Evolutionary conservation across 2,329 filamentous ascomycete genomes (phyloP).

Genomic region (Microdochium nivale): DNA sequence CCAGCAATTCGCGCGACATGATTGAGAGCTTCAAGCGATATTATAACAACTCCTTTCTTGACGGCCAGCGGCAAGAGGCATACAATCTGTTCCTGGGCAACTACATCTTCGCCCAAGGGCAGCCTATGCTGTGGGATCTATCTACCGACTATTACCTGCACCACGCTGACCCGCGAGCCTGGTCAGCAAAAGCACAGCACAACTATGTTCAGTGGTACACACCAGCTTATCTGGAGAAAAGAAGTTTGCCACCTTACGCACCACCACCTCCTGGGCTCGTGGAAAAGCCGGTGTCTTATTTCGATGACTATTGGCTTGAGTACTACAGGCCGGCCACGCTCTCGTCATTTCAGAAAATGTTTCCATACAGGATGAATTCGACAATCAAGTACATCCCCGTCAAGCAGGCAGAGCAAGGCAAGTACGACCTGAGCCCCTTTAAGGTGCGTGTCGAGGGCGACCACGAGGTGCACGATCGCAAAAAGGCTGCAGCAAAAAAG

Average conservation of each 20-base stretch:
- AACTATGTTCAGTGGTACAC: slow-evolving; percentile 91
- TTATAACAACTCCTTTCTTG: slow-evolving; percentile 97
- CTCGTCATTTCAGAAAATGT: slow-evolving; percentile 87
- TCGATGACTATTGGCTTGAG: slow-evolving; percentile 95
- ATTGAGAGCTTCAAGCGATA: slow-evolving; percentile 98
- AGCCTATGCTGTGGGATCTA: slow-evolving; percentile 96
- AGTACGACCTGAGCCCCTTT: slow-evolving; percentile 84
- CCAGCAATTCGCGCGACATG: slow-evolving; percentile 94
- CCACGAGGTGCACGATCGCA: slow-evolving; percentile 51
- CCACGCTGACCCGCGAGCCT: slow-evolving; percentile 71
- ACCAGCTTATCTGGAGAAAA: slow-evolving; percentile 58
- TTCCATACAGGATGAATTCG: slow-evolving; percentile 85
- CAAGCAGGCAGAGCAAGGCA: slow-evolving; percentile 61
- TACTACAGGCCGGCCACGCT: slow-evolving; percentile 86
- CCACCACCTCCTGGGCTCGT: slow-evolving; percentile 25
- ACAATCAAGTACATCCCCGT: slow-evolving; percentile 77
- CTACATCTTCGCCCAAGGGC: slow-evolving; percentile 78
- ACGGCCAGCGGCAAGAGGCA: slow-evolving; percentile 94
- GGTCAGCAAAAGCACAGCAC: slow-evolving; percentile 51
- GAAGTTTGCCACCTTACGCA: slow-evolving; percentile 43
- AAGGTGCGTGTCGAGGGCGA: slow-evolving; percentile 62
- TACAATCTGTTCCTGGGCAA: slow-evolving; percentile 97
- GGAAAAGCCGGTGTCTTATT: slow-evolving; percentile 46
- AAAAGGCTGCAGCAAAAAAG: slow-evolving; percentile 47
- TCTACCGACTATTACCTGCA: slow-evolving; percentile 94